Percentiles rank a stretch among this genome's conserved stretches.
Conservation (phyloP, 805 yeast species). For the Metschnikowia orientalis region DNA sequence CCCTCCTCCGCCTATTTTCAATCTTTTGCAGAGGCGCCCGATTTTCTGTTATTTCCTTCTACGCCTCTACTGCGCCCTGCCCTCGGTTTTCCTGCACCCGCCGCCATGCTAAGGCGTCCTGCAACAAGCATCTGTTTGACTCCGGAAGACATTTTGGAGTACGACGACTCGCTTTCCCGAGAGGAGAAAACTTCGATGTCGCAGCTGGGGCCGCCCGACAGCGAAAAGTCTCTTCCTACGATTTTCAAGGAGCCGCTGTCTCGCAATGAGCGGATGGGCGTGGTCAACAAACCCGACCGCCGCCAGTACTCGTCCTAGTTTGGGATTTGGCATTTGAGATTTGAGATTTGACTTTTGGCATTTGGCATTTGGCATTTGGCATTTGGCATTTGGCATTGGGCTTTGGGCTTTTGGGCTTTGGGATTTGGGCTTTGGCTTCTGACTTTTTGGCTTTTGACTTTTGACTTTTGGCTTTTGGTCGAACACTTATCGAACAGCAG, state of each 20-base stretch:
- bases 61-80: not conserved
- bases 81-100: not conserved
- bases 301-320: no score
- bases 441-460: no score
- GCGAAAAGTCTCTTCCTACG: conserved; percentile 12
- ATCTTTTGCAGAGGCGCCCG: no score
- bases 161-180: conserved; percentile 33
- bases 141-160: conserved; percentile 60
- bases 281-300: conserved; percentile 6
- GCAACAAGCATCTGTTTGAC: conserved; percentile 64
- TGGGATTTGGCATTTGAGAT: no score
- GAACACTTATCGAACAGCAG: no score
- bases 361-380: no score
- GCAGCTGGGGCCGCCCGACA: conserved; percentile 13
- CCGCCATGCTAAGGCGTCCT: conserved; percentile 62
- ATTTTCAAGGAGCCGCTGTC: conserved; percentile 16
- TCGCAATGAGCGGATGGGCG: conserved; percentile 16
- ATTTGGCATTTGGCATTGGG: no score
- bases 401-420: no score
- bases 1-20: no score
- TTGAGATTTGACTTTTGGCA: no score
- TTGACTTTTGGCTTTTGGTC: no score
- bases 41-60: conserved; percentile 2
- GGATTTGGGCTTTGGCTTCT: no score
- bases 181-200: conserved; percentile 11